phyloP scores from a whole-genome alignment of 1,284 basidiomycete species.

The Pterula multifida region DNA sequence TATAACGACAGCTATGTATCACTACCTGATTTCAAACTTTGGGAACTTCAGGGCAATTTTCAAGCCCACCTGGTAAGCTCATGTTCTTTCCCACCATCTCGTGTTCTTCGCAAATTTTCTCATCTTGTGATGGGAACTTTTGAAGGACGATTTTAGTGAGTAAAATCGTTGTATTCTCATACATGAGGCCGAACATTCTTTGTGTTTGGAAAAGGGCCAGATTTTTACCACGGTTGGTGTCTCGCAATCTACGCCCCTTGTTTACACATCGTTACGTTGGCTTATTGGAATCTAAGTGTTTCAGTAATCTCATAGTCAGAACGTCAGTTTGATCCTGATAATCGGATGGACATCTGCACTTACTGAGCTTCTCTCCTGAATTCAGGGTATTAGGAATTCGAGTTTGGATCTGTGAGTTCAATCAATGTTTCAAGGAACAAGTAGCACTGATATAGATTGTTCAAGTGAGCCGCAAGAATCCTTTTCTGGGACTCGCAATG shows the following conservation, averaged over 20 bases:
- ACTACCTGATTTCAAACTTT: background rate
- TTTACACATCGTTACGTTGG: too few species aligned
- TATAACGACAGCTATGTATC: background rate
- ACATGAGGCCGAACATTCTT: too few species aligned
- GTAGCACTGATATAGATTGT: background rate
- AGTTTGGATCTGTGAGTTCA: background rate
- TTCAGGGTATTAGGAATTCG: background rate
- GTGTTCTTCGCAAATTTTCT: background rate
- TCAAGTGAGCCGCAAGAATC: background rate
- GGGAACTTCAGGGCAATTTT: background rate
- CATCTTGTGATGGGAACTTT: too few species aligned
- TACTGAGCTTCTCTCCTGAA: background rate
- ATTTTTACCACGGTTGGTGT: background rate
- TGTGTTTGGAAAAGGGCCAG: background rate
- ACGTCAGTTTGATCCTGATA: background rate
- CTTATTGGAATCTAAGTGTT: background rate
- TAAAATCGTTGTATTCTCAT: too few species aligned
- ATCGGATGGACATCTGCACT: background rate
- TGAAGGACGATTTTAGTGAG: background rate
- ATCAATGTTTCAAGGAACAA: too few species aligned
- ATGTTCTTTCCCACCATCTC: background rate
- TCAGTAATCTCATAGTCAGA: background rate
- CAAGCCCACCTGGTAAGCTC: background rate
- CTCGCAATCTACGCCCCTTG: background rate
- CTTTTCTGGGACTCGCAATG: background rate